A percentile compares a stretch with the other conserved stretches of the same genome.
Conservation (phyloP, 768 basidiomycete genomes). For the Hygrophorus pudorinus region DNA sequence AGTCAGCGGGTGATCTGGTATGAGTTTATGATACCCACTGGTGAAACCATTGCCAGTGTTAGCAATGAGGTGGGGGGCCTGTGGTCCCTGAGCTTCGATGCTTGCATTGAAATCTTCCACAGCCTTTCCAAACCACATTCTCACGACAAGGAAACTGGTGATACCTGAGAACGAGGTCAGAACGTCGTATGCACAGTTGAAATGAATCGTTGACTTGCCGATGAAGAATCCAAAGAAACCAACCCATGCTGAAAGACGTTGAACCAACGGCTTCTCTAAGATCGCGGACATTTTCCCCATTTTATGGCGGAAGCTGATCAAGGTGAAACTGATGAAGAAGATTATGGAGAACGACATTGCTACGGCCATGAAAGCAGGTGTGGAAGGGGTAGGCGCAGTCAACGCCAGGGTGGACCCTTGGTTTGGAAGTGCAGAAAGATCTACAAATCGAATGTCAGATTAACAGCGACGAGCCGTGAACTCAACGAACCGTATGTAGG, state of each 20-base stretch:
- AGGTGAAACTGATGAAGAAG: conserved; percentile 58
- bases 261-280: conserved; percentile 49
- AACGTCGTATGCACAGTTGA: neutral
- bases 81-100: conserved; percentile 39
- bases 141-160: conserved; percentile 57
- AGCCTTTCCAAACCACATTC: conserved; percentile 78
- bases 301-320: conserved; percentile 57
- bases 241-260: conserved; percentile 59
- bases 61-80: conserved; percentile 54
- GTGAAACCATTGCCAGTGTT: conserved; percentile 62
- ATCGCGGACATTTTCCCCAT: conserved; percentile 38
- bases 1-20: neutral
- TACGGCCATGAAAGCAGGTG: conserved; percentile 55
- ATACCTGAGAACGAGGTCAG: conserved; percentile 33
- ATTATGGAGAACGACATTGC: conserved; percentile 44
- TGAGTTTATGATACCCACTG: conserved; percentile 35
- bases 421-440: conserved; percentile 51
- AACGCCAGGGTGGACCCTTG: conserved; percentile 47
- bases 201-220: conserved; percentile 29
- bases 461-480: neutral
- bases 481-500: conserved; percentile 46
- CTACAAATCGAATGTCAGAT: conserved; percentile 24
- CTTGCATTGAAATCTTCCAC: conserved; percentile 67
- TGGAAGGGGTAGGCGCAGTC: conserved; percentile 49
- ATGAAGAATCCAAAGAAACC: conserved; percentile 70